A percentile compares a stretch with the other conserved stretches of the same genome.
Conservation (phyloP, 345 rosid genomes). For the Cardamine occulta region DNA sequence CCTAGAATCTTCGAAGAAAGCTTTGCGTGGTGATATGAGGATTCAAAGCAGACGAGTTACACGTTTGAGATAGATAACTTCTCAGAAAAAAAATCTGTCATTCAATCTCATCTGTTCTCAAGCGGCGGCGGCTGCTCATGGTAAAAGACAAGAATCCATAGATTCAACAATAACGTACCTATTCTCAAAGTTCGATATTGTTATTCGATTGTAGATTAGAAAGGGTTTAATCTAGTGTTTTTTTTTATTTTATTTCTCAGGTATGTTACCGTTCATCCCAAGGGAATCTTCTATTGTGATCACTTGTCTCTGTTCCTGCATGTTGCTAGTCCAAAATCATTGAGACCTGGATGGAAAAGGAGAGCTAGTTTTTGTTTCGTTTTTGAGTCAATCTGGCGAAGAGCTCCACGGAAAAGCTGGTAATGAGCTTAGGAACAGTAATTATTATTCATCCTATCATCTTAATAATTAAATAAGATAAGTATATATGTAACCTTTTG, state of each 20-base stretch:
- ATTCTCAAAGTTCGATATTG: background rate
- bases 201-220: background rate
- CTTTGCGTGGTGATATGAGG: no score
- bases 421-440: background rate
- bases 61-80: no score
- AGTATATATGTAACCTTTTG: background rate
- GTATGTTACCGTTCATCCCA: slow-evolving; percentile 1
- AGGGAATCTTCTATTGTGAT: background rate
- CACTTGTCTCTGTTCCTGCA: background rate
- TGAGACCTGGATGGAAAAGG: slow-evolving; percentile 9
- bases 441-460: background rate
- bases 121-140: background rate
- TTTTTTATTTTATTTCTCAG: background rate
- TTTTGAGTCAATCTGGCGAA: background rate
- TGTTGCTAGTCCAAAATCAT: background rate
- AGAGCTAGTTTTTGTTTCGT: background rate
- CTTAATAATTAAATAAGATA: background rate
- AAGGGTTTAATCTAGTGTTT: background rate
- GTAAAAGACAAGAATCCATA: background rate
- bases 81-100: background rate
- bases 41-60: no score
- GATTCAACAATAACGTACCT: background rate
- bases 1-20: no score
- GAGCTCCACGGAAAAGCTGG: background rate
- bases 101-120: background rate